phyloP scores from a whole-genome alignment of 225 moss, liverwort and hornwort genomes.

The Lunularia cruciata region DNA sequence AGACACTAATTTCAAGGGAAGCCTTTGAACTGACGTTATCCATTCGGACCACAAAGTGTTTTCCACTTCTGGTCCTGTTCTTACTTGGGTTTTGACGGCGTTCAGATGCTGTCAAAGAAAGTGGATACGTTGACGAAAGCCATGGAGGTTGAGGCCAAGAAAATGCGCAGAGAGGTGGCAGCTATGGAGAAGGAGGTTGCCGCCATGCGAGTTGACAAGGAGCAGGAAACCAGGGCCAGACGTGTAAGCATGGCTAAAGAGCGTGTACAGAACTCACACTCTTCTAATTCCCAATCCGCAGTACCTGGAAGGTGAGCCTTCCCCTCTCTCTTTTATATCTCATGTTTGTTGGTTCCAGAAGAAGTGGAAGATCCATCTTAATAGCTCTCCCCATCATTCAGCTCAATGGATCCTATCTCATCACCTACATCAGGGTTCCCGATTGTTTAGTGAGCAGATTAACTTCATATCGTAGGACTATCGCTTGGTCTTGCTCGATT shows the following conservation, averaged over 20 bases:
- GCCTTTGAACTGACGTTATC: not conserved
- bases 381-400: too few species aligned
- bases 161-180: slow-evolving; percentile 94
- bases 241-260: slow-evolving; percentile 79
- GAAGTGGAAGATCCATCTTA: not conserved
- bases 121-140: slow-evolving; percentile 92
- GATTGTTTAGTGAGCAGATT: too few species aligned
- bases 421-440: too few species aligned
- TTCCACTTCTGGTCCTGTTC: not conserved
- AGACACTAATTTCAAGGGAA: not conserved
- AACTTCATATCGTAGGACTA: too few species aligned
- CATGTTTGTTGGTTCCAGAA: slow-evolving; percentile 8
- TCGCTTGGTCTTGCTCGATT: not conserved
- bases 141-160: slow-evolving; percentile 97
- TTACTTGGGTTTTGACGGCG: not conserved
- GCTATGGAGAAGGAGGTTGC: slow-evolving; percentile 92
- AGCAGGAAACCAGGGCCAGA: slow-evolving; percentile 81
- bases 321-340: not conserved
- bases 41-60: not conserved
- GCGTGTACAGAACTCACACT: slow-evolving; percentile 75
- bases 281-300: slow-evolving; percentile 38
- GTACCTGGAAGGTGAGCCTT: slow-evolving; percentile 42
- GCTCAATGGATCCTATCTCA: too few species aligned
- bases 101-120: slow-evolving; percentile 96
- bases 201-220: slow-evolving; percentile 85